Percentiles rank a stretch among this genome's conserved stretches.
phyloP scores from a whole-genome alignment of 345 rosid species.

The Euphorbia lathyris region DNA sequence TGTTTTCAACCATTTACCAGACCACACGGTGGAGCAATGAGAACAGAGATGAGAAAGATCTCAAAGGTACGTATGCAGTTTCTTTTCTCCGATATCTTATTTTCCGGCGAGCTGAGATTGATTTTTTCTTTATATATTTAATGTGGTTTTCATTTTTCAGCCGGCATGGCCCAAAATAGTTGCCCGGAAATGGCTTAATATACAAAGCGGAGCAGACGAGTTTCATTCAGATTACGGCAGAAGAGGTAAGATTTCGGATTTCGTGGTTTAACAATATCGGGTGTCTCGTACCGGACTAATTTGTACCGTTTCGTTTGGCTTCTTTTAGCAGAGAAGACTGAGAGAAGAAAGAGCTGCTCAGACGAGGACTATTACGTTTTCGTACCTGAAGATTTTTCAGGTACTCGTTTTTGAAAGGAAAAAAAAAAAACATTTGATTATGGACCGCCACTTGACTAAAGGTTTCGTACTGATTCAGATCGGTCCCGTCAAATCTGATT shows the following conservation, averaged over 20 bases:
- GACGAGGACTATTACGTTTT: conserved; percentile 47
- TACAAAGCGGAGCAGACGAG: conserved; percentile 60
- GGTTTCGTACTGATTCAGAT: conserved; percentile 5
- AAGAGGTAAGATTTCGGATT: conserved; percentile 39
- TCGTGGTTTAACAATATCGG: too few relatives aligned
- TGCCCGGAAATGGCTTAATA: conserved; percentile 80
- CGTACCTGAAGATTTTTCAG: conserved; percentile 58
- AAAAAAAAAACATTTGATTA: background rate
- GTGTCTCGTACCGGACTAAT: background rate
- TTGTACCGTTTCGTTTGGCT: background rate
- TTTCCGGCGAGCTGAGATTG: background rate
- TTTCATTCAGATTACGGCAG: conserved; percentile 64
- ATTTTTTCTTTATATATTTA: background rate
- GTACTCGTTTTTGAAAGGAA: conserved; percentile 21
- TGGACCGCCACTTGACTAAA: background rate
- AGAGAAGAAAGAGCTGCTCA: conserved; percentile 72
- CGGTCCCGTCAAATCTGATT: background rate
- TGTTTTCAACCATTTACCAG: conserved; percentile 19
- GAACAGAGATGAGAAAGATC: conserved; percentile 42
- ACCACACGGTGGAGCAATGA: conserved; percentile 37
- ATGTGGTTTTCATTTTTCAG: conserved; percentile 29
- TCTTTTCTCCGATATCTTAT: background rate
- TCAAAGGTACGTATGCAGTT: conserved; percentile 43
- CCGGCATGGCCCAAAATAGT: conserved; percentile 72
- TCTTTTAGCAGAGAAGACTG: conserved; percentile 27